Evolutionary conservation across 768 basidiomycete species (phyloP).

Genomic region (Leccinellum albellum): DNA sequence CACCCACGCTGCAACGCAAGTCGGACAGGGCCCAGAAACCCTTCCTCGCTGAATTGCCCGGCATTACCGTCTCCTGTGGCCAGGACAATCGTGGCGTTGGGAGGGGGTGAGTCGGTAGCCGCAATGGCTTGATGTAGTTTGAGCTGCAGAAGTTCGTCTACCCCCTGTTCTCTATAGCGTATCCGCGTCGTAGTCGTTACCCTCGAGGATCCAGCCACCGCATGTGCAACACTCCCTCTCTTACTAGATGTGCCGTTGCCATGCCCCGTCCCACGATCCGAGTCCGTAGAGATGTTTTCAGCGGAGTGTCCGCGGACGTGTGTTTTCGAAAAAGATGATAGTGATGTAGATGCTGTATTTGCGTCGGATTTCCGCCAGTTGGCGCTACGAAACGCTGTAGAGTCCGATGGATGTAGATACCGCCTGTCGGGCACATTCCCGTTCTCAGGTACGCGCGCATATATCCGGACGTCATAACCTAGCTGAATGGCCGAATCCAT

Average conservation of each 20-base stretch:
- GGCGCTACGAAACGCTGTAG: constrained; percentile 9
- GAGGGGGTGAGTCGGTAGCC: constrained; percentile 59
- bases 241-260: not conserved
- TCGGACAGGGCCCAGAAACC: constrained; percentile 84
- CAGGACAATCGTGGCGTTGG: constrained; percentile 76
- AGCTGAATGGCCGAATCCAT: constrained; percentile 69
- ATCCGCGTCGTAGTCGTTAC: constrained; percentile 35
- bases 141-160: constrained; percentile 91
- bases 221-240: constrained; percentile 10
- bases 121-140: constrained; percentile 87
- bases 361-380: constrained; percentile 24
- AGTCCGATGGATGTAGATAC: constrained; percentile 9
- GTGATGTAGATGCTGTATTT: not conserved
- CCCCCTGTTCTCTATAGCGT: constrained; percentile 85
- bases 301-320: constrained; percentile 16
- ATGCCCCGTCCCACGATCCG: constrained; percentile 16
- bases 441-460: constrained; percentile 64
- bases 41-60: constrained; percentile 89
- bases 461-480: constrained; percentile 72
- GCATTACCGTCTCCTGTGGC: constrained; percentile 94
- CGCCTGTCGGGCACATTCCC: constrained; percentile 59
- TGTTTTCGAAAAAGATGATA: constrained; percentile 4
- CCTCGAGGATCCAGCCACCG: constrained; percentile 15
- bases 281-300: constrained; percentile 26
- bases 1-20: constrained; percentile 87